These are phyloP conservation scores for Tuber calosporum DNA, from an alignment of 495 filamentous ascomycete genomes.

Conservation along the genomic window DNA sequence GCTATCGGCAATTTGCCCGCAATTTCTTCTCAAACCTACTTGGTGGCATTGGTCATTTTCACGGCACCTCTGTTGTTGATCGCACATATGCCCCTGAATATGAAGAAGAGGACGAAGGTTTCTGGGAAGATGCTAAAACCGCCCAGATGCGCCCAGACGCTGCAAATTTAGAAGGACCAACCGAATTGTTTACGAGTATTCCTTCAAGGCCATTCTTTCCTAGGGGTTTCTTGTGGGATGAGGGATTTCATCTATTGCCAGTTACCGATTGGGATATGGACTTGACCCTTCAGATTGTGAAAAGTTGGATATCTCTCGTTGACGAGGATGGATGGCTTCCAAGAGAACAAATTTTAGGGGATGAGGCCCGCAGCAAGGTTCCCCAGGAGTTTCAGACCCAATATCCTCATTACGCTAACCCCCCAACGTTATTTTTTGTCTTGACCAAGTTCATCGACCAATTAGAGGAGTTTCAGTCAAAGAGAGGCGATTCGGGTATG, in stretches of 20 bases:
- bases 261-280: constrained; percentile 90
- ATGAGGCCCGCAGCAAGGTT: constrained; percentile 93
- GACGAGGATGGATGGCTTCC: constrained; percentile 98
- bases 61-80: constrained; percentile 78
- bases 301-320: constrained; percentile 92
- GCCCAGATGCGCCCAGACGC: constrained; percentile 41
- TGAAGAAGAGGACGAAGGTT: constrained; percentile 92
- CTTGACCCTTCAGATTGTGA: constrained; percentile 82
- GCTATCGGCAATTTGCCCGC: constrained; percentile 73
- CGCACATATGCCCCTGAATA: constrained; percentile 85
- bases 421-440: constrained; percentile 90
- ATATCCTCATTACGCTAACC: constrained; percentile 97
- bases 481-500: constrained; percentile 12
- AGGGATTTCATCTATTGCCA: constrained; percentile 91
- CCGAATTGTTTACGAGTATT: constrained; percentile 85
- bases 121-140: constrained; percentile 85
- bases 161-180: constrained; percentile 65
- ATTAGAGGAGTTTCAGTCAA: constrained; percentile 45
- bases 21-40: constrained; percentile 91
- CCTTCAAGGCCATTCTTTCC: constrained; percentile 95
- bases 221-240: constrained; percentile 93
- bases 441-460: constrained; percentile 75
- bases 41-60: constrained; percentile 92
- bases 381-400: constrained; percentile 91
- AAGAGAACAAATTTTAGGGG: constrained; percentile 88